Evolutionary conservation across 163 green algal genomes (phyloP).

Genomic region (Scenedesmus sp.): DNA sequence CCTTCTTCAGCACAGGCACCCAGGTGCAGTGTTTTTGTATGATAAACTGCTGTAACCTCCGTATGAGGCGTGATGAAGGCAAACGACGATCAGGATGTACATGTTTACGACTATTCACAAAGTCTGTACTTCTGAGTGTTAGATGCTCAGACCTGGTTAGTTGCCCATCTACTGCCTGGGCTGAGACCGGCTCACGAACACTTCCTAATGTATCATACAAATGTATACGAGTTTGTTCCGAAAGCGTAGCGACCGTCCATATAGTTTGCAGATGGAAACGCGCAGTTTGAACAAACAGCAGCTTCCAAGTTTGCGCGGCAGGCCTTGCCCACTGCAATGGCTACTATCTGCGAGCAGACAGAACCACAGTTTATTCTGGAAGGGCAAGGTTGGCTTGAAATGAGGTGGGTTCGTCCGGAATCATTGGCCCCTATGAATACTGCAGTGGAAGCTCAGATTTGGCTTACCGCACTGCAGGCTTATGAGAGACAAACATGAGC

Average conservation of each 20-base stretch:
- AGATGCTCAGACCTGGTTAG: background rate
- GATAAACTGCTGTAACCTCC: too few relatives aligned
- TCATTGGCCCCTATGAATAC: background rate
- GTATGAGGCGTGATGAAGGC: too few relatives aligned
- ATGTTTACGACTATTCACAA: too few relatives aligned
- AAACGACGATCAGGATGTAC: too few relatives aligned
- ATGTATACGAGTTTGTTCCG: background rate
- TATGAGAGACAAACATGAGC: background rate
- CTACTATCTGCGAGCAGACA: too few relatives aligned
- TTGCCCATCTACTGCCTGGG: too few relatives aligned
- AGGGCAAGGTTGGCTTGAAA: background rate
- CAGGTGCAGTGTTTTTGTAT: background rate
- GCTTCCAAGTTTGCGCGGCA: background rate
- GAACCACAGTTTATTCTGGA: background rate
- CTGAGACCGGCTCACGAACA: too few relatives aligned
- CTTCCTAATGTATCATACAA: background rate
- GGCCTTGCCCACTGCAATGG: background rate
- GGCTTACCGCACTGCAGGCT: background rate
- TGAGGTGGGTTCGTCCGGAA: background rate
- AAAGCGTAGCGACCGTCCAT: background rate
- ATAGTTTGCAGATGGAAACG: background rate
- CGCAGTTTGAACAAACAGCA: conserved; percentile 3
- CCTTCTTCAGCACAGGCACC: background rate
- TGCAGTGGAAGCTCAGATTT: background rate
- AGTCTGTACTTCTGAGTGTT: too few relatives aligned